phyloP scores from a whole-genome alignment of 805 yeast species.

The Lachancea meyersii region DNA sequence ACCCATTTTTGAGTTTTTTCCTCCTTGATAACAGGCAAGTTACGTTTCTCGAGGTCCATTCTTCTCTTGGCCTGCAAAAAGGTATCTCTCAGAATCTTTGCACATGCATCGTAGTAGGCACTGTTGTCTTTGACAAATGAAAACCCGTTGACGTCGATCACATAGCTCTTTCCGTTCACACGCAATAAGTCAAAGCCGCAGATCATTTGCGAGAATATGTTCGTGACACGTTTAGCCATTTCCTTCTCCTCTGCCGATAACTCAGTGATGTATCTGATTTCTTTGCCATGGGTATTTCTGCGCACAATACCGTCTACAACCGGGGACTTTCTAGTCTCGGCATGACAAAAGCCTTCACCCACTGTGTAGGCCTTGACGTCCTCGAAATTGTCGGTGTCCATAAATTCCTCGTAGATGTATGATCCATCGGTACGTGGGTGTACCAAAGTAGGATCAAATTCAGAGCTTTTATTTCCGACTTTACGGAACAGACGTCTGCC shows the following conservation, averaged over 20 bases:
- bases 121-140: constrained; percentile 92
- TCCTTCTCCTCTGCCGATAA: constrained; percentile 64
- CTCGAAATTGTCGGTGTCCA: constrained; percentile 97
- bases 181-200: constrained; percentile 95
- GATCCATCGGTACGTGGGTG: constrained; percentile 85
- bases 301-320: constrained; percentile 99
- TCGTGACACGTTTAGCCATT: constrained; percentile 75
- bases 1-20: constrained; percentile 81
- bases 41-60: constrained; percentile 37
- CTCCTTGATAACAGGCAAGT: constrained; percentile 33
- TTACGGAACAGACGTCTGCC: constrained; percentile 91
- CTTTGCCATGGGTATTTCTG: constrained; percentile 96
- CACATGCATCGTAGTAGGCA: constrained; percentile 77
- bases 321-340: constrained; percentile 96
- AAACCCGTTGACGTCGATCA: constrained; percentile 96
- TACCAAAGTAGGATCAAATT: constrained; percentile 75
- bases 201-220: constrained; percentile 80
- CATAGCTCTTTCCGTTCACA: constrained; percentile 81
- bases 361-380: constrained; percentile 98
- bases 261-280: constrained; percentile 82
- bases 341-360: constrained; percentile 86
- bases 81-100: constrained; percentile 66
- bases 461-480: constrained; percentile 95
- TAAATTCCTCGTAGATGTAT: constrained; percentile 84
- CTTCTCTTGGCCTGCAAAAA: constrained; percentile 58